These are phyloP conservation scores for Pelargonium nanum DNA, from an alignment of 345 rosid species.

Conservation along the genomic window DNA sequence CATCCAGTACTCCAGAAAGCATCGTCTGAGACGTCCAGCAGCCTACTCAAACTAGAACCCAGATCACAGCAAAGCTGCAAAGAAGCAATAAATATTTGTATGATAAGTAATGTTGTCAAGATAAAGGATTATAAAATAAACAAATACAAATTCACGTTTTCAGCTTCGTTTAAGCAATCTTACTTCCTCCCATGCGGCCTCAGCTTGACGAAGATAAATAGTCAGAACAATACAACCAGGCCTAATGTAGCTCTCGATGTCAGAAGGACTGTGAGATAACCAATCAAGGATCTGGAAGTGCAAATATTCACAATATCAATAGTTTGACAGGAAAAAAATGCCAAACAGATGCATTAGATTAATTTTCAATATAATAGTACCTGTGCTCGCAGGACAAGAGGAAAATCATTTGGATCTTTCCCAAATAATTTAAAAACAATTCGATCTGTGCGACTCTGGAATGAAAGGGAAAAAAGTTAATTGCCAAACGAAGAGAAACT, in stretches of 20 bases:
- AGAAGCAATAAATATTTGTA: constrained; percentile 7
- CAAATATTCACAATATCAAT: constrained; percentile 14
- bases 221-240: constrained; percentile 93
- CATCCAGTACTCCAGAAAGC: constrained; percentile 86
- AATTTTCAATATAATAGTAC: constrained; percentile 24
- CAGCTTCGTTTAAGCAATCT: constrained; percentile 19
- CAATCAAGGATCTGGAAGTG: constrained; percentile 78
- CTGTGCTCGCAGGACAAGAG: constrained; percentile 73
- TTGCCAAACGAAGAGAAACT: not conserved
- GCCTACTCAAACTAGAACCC: constrained; percentile 67
- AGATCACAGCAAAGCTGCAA: constrained; percentile 65
- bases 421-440: constrained; percentile 92
- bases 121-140: constrained; percentile 1
- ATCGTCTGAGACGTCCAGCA: constrained; percentile 62
- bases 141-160: constrained; percentile 1
- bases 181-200: constrained; percentile 89
- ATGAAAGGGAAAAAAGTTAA: constrained; percentile 11
- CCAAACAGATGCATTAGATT: not conserved
- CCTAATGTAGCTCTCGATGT: constrained; percentile 96
- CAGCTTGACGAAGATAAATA: constrained; percentile 73
- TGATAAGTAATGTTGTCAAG: not conserved
- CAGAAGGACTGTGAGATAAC: constrained; percentile 93
- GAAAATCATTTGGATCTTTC: constrained; percentile 90
- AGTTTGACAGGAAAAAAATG: constrained; percentile 12
- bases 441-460: constrained; percentile 90